Conservation (phyloP, 1,284 basidiomycete species). For the Cryptococcus hybrid region DNA sequence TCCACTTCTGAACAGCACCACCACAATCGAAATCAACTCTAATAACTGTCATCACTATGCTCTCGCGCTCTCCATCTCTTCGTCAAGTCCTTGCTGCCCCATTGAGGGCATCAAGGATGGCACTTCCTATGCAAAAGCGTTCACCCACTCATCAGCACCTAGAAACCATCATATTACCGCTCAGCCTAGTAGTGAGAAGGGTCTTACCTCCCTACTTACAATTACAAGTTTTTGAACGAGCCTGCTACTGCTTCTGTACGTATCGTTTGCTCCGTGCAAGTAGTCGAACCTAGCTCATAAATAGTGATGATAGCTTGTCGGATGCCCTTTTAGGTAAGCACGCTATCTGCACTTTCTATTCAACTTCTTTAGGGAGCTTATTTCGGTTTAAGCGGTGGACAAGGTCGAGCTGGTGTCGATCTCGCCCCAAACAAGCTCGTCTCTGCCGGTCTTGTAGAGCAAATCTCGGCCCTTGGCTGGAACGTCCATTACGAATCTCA, state of each 20-base stretch:
- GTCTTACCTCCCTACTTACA: slow-evolving; percentile 26
- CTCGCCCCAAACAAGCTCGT: slow-evolving; percentile 83
- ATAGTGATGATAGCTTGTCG: slow-evolving; percentile 57
- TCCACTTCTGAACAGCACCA: too few species aligned
- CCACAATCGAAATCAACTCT: too few species aligned
- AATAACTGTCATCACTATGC: neutral
- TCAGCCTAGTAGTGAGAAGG: slow-evolving; percentile 10
- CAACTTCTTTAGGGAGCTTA: neutral
- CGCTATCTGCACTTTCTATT: neutral
- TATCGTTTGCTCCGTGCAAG: slow-evolving; percentile 10
- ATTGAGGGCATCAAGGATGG: neutral
- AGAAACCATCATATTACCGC: slow-evolving; percentile 6
- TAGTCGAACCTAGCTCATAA: slow-evolving; percentile 1
- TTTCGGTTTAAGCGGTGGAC: slow-evolving; percentile 43
- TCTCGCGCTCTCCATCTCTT: neutral
- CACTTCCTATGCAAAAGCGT: neutral
- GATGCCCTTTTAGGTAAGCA: slow-evolving; percentile 68
- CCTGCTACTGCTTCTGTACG: slow-evolving; percentile 69
- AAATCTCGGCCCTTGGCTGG: slow-evolving; percentile 81
- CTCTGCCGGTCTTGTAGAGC: slow-evolving; percentile 73
- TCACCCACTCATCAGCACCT: neutral
- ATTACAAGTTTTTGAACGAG: slow-evolving; percentile 59
- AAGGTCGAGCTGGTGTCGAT: slow-evolving; percentile 82
- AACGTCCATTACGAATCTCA: slow-evolving; percentile 83
- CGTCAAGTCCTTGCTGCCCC: neutral